Base-by-base conservation (phyloP, 306 rosid genomes). In the Vachellia pachyceras region DNA sequence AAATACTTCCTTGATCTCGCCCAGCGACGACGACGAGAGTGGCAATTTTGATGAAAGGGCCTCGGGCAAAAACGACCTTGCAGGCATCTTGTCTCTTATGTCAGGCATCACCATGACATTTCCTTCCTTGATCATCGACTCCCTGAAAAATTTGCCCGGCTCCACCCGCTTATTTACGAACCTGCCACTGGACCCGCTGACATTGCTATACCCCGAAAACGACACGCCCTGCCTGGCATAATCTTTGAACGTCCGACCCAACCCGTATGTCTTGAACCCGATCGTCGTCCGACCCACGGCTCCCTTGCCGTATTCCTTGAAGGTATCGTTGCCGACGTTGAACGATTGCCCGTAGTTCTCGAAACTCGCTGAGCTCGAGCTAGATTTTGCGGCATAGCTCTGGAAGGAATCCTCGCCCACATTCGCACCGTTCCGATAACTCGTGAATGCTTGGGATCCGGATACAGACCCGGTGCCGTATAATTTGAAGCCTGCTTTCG, bases 311-410 rank as follows among this genome's bases (percentile, higher is more conserved):
- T 95, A 95, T 58, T 88, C 95, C 1, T 82, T 85, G 69, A 95
- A 95, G 15, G 95, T 84, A n/a, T 95, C 99, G 70, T 91, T 95
- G 1, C 99, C 99, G 0, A 82, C 89, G 60, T 93, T 95, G 77
- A 91, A 93, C 9, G 98, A 95, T 82, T 76, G 87, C 5, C 99
- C 99, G 41, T 95, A 95, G 82, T 86, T 89, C 6, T 83, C 46
- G 73, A 95, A 95, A 6, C 45, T 77, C 33, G 88, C 93, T n/a
- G 50, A 39, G 50, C 92, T 94, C 33, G 94, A 86, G 7, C 50
- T 91, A 0, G 94, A 83, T 41, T 81, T 89, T 68, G 80, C 84
- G 3, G 88, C 97, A 46, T 95, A 95, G 44, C 89, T 84, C 41
- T 45, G 87, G 77, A 95, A 95, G 39, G 89, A 68, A 54, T 91